Evolutionary conservation across 108 stramenopile genomes (phyloP), one percentile per base, ranked within the genome.

Genomic region (Halocafeteria seosinensis): DNA sequence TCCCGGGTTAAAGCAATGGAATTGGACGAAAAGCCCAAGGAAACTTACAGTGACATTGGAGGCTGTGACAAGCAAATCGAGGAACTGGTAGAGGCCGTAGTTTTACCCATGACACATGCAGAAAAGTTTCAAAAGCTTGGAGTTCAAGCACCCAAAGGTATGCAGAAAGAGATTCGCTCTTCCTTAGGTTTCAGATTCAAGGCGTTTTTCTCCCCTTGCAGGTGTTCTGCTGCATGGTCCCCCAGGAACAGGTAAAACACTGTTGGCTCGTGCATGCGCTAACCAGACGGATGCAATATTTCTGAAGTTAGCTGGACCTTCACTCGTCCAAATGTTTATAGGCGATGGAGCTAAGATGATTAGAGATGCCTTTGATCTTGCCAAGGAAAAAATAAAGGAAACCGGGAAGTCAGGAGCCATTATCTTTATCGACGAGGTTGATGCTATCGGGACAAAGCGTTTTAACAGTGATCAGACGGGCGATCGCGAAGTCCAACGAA

Each of bases 271-370:
- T 23, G 97, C 97, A 1, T 99, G 97, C 74, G 94, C 97, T 53
- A 95, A 95, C 62, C 88, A 95, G 69, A 99, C 94, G 37, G 92
- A 99, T 66, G 94, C 93, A 31, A 85, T 99, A 53, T 99, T 99
- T 73, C 73, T 99, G 36, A 99, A 99, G 77, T 74, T 99, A 38
- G 92, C 94, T 3, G 97, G 94, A 9, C 94, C 97, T 8, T 94
- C 95, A 65, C 74, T 98, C 42, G 97, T 98, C 24, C 94, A 96
- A 73, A 96, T 96, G 96, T 98, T 93, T 71, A 98, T 98, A 65
- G 96, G 96, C 17, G 96, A 98, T 66, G 96, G 96, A 5, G 96
- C 96, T 37, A 98, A 98, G 68, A 78, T 98, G 13, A 90, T 98
- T 63, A 85, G 96, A 31, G 96, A 98, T 72, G 96, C 96, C 25